Base-by-base conservation (phyloP, 306 rosid genomes). In the Bauhinia variegata region DNA sequence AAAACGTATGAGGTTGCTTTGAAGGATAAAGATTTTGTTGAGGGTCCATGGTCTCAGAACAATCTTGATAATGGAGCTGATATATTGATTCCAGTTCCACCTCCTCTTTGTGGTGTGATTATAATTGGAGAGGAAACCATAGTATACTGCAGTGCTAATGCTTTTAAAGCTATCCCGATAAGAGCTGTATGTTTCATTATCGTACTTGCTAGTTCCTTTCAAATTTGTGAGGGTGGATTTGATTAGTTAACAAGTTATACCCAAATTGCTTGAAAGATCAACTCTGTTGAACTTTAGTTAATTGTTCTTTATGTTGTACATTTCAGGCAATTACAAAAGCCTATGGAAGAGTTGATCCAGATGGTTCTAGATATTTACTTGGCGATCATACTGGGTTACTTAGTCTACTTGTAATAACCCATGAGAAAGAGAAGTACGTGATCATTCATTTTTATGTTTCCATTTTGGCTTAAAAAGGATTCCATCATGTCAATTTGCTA, bases 1-100 rank as follows among this genome's bases (percentile, higher is more conserved):
- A 90, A 95, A 85, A 95, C 99, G 11, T 95, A 95, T 16, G 99
- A 90, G 78, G 99, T 95, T 69, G 91, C 95, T 67, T 81, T 95
- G 75, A 90, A 95, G 84, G 99, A 95, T 75, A 90, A 95, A 75
- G 97, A 90, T 76, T 95, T 95, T 84, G 87, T 85, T 57, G 99
- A 90, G 84, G 99, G 99, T 55, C 96, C 99, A 31, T 95, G 96
- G 99, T 77, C 97, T 31, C 97, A 83, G 58, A 90, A 86, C 87
- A 90, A 91, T 71, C 97, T 95, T 62, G 99, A 95, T 76, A 90
- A 90, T 75, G 99, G 99, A 51, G 97, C 99, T 73, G 91, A 87
- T 63, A 76, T 95, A 67, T 80, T 95, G 58, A 95, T 95, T 77
- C 97, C 99, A 1, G 99, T 95, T 60, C 99, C 99, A 65, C 89